Evolutionary conservation across 140 eudicot species (phyloP).

Genomic region (Senecio squalidus): DNA sequence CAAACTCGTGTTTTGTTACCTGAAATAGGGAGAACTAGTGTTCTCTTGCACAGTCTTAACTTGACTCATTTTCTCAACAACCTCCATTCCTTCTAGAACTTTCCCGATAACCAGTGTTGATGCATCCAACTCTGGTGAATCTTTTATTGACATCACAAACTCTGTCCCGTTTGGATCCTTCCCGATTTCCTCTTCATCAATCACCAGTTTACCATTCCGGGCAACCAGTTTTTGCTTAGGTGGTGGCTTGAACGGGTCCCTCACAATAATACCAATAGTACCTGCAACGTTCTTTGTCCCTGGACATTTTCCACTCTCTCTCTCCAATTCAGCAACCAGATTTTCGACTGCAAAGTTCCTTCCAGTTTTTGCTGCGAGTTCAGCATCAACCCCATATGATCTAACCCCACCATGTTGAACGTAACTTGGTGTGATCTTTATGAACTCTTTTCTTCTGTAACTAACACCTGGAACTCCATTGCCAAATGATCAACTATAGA

Average conservation of each 20-base stretch:
- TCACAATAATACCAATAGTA: conserved; percentile 67
- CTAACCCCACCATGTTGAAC: conserved; percentile 93
- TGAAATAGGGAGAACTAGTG: conserved; percentile 92
- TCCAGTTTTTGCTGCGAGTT: conserved; percentile 65
- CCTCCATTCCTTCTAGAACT: conserved; percentile 85
- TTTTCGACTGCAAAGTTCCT: conserved; percentile 44
- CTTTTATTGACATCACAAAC: conserved; percentile 63
- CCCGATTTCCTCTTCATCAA: conserved; percentile 82
- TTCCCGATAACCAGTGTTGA: conserved; percentile 76
- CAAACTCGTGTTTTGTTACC: conserved; percentile 36
- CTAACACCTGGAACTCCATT: conserved; percentile 66
- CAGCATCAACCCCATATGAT: conserved; percentile 86
- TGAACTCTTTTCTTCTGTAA: conserved; percentile 85
- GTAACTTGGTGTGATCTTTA: conserved; percentile 72
- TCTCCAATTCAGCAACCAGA: conserved; percentile 59
- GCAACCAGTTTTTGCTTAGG: conserved; percentile 92
- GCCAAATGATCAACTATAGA: conserved; percentile 8
- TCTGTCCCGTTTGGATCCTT: conserved; percentile 87
- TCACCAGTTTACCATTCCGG: conserved; percentile 70
- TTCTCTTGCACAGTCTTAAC: conserved; percentile 93
- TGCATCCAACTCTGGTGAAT: conserved; percentile 77
- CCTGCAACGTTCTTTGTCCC: conserved; percentile 71
- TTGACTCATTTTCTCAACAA: conserved; percentile 57
- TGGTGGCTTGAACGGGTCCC: conserved; percentile 89
- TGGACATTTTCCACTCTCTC: conserved; percentile 32